A percentile compares a stretch with the other conserved stretches of the same genome.
Evolutionary conservation across 176 grass and related monocot genomes (phyloP).

Genomic region (Pharus latifolius): DNA sequence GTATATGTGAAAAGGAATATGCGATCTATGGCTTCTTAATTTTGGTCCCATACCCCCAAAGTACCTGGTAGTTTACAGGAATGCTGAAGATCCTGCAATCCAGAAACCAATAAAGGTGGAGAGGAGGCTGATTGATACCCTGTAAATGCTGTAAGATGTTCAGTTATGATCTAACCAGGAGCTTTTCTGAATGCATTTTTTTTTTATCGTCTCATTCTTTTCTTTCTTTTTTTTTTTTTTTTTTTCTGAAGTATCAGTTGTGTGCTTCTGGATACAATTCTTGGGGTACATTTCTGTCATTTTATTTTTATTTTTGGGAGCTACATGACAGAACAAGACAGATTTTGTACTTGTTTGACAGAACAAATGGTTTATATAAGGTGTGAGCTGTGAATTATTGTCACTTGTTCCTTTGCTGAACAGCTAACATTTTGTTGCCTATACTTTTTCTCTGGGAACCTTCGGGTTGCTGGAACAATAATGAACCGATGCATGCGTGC

Average conservation of each 20-base stretch:
- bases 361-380: background rate
- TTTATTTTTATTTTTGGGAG: constrained; percentile 11
- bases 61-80: background rate
- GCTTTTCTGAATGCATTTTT: background rate
- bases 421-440: too few species aligned
- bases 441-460: too few species aligned
- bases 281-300: background rate
- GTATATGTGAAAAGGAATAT: background rate
- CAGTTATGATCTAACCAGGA: background rate
- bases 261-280: background rate
- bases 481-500: too few species aligned
- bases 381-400: background rate
- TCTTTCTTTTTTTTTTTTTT: background rate
- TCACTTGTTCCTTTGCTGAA: background rate
- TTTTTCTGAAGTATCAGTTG: background rate
- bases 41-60: background rate
- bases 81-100: background rate
- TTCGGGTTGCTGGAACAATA: too few species aligned
- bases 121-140: background rate
- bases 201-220: background rate
- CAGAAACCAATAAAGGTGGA: background rate
- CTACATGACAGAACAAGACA: background rate
- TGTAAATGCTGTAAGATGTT: constrained; percentile 17
- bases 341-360: background rate
- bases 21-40: background rate